Evolutionary conservation across 2,329 filamentous ascomycete genomes (phyloP), one percentile per base, ranked within the genome.

Genomic region (Sarocladium oryzae): DNA sequence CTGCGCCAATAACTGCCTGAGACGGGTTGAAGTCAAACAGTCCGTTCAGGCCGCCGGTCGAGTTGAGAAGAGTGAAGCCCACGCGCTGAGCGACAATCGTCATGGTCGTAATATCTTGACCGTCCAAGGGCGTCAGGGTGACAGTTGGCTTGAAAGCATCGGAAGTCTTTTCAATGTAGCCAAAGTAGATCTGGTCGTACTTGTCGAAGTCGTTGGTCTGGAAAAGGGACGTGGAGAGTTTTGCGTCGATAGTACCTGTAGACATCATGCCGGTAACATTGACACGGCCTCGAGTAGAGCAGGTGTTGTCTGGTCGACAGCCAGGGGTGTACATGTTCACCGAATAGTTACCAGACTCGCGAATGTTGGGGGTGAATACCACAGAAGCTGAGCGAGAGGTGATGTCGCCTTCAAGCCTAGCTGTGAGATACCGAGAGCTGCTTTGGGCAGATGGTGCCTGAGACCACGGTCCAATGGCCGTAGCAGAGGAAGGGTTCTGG

Each of bases 171-270:
- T 97, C 89, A 51, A 99, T 82, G 57, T 83, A 83, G 43, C 91
- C 93, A 57, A 85, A 86, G 69, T 90, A 96, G 53, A 99, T 84
- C 58, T 88, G 84, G 63, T 99, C 93, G 63, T 95, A 97, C 68
- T 99, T 99, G 73, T 97, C 92, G 66, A 85, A 95, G 64, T 95
- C 80, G 69, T 99, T 99, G 16, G 91, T 96, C 68, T 99, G 93
- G 64, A 80, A 95, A 7, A 96, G 71, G 1, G 79, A 77, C 1
- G 76, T 81, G 24, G 80, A 76, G 52, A 84, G 75, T 4, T 79
- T 73, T 32, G 67, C 64, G 49, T 70, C 58, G 59, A 67, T 62
- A 52, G 69, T 61, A 63, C 75, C 61, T 58, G 73, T 69, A 2
- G 82, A 78, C 73, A 93, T 83, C 21, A 76, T 77, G 30, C 84